A percentile compares a stretch with the other conserved stretches of the same genome.
phyloP scores from a whole-genome alignment of 306 rosid genomes.

The Hippophae rhamnoides region DNA sequence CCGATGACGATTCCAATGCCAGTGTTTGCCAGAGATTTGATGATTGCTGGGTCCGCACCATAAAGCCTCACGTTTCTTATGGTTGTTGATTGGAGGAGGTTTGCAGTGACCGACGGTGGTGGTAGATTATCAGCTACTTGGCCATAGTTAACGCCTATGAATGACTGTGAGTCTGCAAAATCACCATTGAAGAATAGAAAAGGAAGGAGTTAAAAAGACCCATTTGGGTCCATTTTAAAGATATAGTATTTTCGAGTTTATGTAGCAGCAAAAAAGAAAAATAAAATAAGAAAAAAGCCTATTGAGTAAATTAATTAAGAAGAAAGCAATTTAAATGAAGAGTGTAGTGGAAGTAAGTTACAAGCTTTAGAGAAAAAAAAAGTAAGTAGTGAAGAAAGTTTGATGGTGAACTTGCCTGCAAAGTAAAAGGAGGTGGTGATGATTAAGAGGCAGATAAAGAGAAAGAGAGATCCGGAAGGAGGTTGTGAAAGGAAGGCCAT shows the following conservation, averaged over 20 bases:
- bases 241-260: neutral
- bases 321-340: neutral
- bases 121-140: conserved; percentile 72
- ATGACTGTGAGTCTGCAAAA: conserved; percentile 62
- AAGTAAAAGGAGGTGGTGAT: conserved; percentile 20
- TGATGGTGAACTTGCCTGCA: conserved; percentile 31
- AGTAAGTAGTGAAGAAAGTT: neutral
- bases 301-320: neutral
- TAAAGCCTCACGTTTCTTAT: conserved; percentile 56
- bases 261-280: neutral
- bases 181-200: neutral
- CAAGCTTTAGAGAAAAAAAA: no score
- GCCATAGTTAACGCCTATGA: conserved; percentile 85
- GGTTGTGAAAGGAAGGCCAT: conserved; percentile 36
- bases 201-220: neutral
- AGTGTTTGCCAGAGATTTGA: conserved; percentile 54
- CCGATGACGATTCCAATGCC: conserved; percentile 59
- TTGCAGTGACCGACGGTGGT: conserved; percentile 35
- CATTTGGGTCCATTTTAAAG: no score
- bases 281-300: neutral
- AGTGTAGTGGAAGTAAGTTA: no score
- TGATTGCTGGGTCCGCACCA: conserved; percentile 52
- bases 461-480: neutral
- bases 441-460: conserved; percentile 27
- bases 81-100: conserved; percentile 58